These are phyloP conservation scores for Penicillium sp. DNA, from an alignment of 2,329 filamentous ascomycete genomes.

Conservation along the genomic window DNA sequence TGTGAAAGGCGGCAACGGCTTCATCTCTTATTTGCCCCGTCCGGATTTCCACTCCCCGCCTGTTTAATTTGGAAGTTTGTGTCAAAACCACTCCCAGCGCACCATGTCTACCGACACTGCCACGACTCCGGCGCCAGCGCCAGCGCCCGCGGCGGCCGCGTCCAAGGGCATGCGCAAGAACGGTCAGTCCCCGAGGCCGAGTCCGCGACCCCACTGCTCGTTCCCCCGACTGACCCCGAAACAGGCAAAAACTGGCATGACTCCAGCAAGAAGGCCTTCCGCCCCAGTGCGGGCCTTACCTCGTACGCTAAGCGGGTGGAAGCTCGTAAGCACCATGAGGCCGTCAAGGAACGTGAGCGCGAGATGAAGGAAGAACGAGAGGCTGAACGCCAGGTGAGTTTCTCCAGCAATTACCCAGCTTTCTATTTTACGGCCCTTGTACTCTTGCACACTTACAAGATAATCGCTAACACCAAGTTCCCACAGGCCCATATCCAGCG, in stretches of 20 bases:
- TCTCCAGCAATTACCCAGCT: neutral
- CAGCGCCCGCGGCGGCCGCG: constrained; percentile 24
- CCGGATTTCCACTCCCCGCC: neutral
- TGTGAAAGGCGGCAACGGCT: neutral
- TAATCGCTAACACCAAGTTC: constrained; percentile 3
- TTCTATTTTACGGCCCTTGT: neutral
- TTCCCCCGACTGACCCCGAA: constrained; percentile 15
- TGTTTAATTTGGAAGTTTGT: neutral
- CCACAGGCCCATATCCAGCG: constrained; percentile 68
- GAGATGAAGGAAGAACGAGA: constrained; percentile 97
- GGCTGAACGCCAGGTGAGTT: constrained; percentile 72
- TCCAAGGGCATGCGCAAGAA: constrained; percentile 75
- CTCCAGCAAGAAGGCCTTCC: constrained; percentile 73
- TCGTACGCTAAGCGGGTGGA: constrained; percentile 75
- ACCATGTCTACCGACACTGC: constrained; percentile 8
- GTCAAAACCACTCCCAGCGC: neutral
- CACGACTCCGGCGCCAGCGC: constrained; percentile 32
- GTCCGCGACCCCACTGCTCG: constrained; percentile 9
- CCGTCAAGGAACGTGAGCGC: constrained; percentile 90
- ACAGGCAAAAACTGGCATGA: constrained; percentile 93
- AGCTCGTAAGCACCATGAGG: constrained; percentile 65
- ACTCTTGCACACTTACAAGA: neutral
- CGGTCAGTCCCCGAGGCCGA: constrained; percentile 54
- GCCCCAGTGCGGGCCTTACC: constrained; percentile 72
- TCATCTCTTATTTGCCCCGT: neutral